phyloP scores from a whole-genome alignment of 805 yeast species.

The Sungouiozyma ichnusensis region DNA sequence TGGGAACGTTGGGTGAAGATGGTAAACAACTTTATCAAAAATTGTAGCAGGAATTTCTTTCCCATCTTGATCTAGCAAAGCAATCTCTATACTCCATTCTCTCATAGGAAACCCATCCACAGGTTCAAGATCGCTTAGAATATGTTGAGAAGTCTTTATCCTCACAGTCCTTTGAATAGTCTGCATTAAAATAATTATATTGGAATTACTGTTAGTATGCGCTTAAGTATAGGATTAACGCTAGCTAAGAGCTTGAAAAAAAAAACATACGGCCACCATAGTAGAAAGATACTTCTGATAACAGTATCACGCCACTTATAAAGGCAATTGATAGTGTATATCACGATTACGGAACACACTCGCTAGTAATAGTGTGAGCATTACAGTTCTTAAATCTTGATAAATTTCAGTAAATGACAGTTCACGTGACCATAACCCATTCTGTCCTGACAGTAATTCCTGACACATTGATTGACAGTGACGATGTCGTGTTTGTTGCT shows the following conservation, averaged over 20 bases:
- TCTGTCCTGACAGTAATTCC: too few relatives aligned
- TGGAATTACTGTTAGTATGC: neutral
- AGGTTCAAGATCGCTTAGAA: slow-evolving; percentile 71
- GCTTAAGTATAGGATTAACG: too few relatives aligned
- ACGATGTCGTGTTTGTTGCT: neutral
- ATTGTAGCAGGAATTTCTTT: slow-evolving; percentile 75
- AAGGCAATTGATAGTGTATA: too few relatives aligned
- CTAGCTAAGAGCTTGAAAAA: neutral
- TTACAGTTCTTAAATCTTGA: too few relatives aligned
- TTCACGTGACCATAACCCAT: too few relatives aligned
- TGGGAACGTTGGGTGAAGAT: slow-evolving; percentile 88
- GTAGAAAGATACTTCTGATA: neutral
- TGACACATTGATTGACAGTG: neutral
- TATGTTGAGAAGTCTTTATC: slow-evolving; percentile 75
- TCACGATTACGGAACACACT: too few relatives aligned
- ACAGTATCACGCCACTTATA: too few relatives aligned
- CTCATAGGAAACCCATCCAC: slow-evolving; percentile 92
- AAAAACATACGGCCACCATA: slow-evolving; percentile 20
- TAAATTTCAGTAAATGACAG: too few relatives aligned
- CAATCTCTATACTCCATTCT: slow-evolving; percentile 76
- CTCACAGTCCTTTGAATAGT: slow-evolving; percentile 76
- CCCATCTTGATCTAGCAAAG: slow-evolving; percentile 68
- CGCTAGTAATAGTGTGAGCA: too few relatives aligned
- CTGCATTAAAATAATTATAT: slow-evolving; percentile 6
- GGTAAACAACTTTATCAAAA: slow-evolving; percentile 86